These are phyloP conservation scores for Aspergillus hiratsukae DNA, from an alignment of 2,329 filamentous ascomycete species.

Conservation along the genomic window DNA sequence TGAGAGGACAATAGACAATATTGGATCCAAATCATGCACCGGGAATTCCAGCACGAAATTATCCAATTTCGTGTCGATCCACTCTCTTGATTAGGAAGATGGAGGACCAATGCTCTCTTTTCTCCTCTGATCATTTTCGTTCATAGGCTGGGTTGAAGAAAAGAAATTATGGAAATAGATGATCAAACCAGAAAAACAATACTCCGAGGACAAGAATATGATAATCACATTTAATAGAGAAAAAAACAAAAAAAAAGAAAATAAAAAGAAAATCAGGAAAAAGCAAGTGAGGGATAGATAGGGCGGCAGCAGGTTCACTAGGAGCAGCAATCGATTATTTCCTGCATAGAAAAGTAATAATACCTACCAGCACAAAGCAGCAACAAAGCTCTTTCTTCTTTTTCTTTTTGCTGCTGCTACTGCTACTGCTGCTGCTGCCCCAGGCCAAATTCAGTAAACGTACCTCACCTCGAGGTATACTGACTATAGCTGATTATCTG, in stretches of 20 bases:
- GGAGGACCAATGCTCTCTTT: not conserved
- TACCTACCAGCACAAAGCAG: not conserved
- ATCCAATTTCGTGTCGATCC: slow-evolving; percentile 2
- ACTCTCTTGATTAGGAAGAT: not conserved
- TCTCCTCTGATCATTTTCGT: not conserved
- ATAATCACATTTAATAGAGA: not conserved
- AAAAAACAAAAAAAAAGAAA: not conserved
- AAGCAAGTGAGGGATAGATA: slow-evolving; percentile 2
- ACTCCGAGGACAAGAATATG: not conserved
- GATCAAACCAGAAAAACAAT: not conserved
- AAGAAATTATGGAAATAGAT: not conserved
- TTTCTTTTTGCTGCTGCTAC: not conserved
- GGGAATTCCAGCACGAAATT: not conserved
- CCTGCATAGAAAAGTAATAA: slow-evolving; percentile 2
- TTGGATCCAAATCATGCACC: not conserved
- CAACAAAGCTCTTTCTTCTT: not conserved
- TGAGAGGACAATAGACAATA: not conserved
- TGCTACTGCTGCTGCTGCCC: not conserved
- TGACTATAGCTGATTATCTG: not conserved
- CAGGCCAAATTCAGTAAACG: not conserved
- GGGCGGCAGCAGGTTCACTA: not conserved
- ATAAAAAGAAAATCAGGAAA: not conserved
- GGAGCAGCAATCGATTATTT: not conserved
- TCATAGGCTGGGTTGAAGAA: not conserved
- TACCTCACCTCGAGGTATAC: not conserved